Percentiles rank a stretch among this genome's conserved stretches.
These are phyloP conservation scores for Globisporangium apiculatum DNA, from an alignment of 352 stramenopile genomes.

Conservation along the genomic window DNA sequence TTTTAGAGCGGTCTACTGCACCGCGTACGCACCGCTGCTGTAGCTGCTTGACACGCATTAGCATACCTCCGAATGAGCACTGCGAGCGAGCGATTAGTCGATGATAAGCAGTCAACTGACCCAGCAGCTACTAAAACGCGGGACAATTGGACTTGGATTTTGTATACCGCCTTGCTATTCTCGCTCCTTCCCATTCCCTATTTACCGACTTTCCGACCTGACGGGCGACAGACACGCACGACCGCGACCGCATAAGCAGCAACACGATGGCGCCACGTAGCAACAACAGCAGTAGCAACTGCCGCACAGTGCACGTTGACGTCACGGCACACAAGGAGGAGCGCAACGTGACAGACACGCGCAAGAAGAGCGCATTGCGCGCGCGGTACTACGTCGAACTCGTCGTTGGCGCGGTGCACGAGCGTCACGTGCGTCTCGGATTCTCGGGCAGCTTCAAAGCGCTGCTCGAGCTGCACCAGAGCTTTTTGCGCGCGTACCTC, in stretches of 20 bases:
- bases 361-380: slow-evolving; percentile 35
- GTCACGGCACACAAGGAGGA: slow-evolving; percentile 63
- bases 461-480: slow-evolving; percentile 41
- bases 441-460: slow-evolving; percentile 62
- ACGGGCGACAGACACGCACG: not conserved
- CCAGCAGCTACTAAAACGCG: not conserved
- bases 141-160: not conserved
- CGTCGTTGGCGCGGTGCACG: slow-evolving; percentile 39
- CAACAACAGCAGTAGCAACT: slow-evolving; percentile 7
- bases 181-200: not conserved
- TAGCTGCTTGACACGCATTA: no score
- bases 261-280: slow-evolving; percentile 8
- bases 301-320: slow-evolving; percentile 35
- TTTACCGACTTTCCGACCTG: not conserved
- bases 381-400: slow-evolving; percentile 73
- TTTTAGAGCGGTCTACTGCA: no score
- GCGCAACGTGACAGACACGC: slow-evolving; percentile 36
- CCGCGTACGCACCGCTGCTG: no score
- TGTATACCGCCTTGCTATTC: not conserved
- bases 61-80: no score
- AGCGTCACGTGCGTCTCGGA: slow-evolving; percentile 45
- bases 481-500: slow-evolving; percentile 31
- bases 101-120: no score
- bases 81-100: no score
- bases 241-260: no score